Evolutionary conservation across 768 basidiomycete species (phyloP), one percentile per base, ranked within the genome.

Genomic region (Amyloporia xantha): DNA sequence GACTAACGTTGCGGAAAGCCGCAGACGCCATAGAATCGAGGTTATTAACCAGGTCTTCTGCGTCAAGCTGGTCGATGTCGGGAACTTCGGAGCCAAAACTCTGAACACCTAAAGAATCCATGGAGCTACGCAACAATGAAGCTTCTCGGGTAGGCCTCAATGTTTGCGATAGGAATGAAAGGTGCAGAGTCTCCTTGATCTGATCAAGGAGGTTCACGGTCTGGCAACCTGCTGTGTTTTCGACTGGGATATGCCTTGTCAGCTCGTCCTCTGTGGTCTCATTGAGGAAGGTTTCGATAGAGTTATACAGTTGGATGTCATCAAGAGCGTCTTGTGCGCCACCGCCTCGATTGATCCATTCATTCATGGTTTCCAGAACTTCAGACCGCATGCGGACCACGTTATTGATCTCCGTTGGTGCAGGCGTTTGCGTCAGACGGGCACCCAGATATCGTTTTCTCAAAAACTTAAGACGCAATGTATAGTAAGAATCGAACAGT

Each of bases 301-400:
- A 72, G n/a, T 68, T 68, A 61, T 75, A 81, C 28, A 92, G 72
- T 51, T 81, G 78, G 2, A 62, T 57, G 41, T 91, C 85, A 54
- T 91, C 89, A 24, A 92, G 68, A 35, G 81, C 71, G 55, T 92
- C 90, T 58, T 89, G 84, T 6, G 85, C 79, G 26, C 90, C 90
- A 5, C 84, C 83, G 3, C 90, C 90, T 13, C 69, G 63, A 0
- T 68, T 74, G 36, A 91, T 59, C 90, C 90, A 92, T 53, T 87
- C 80, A 51, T 75, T 77, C 25, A 90, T 67, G 1, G 78, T 73
- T 6, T 77, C 78, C 25, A 88, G 62, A 2, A 89, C 79, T 51
- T 84, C 81, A 12, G 71, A 72, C n/a, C 84, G 76, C 37, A 71
- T 70, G 11, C 68, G 71, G 19, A 78, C 70, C 4, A 76, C 70